Evolutionary conservation across 176 grass and related monocot genomes (phyloP).

Genomic region (Poa pratensis): DNA sequence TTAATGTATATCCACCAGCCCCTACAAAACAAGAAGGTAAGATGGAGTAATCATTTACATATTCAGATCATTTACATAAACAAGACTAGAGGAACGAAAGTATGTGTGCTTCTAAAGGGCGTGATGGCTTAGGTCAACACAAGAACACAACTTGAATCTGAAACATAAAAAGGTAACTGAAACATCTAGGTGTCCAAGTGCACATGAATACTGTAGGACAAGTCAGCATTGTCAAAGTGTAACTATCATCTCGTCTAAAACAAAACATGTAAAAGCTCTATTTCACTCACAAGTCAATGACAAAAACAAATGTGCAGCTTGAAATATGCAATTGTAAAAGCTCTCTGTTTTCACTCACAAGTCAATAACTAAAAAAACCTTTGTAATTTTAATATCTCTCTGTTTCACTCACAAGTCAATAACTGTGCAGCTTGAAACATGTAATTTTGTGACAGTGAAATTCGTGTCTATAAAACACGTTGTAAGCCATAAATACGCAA

Average conservation of each 20-base stretch:
- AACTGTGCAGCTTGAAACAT: no score
- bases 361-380: no score
- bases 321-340: background rate
- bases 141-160: background rate
- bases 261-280: background rate
- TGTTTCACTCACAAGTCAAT: no score
- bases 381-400: no score
- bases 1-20: conserved; percentile 32
- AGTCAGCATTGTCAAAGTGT: background rate
- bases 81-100: background rate
- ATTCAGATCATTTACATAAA: conserved; percentile 13
- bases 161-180: background rate
- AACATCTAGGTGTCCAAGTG: background rate
- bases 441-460: no score
- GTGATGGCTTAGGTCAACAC: background rate
- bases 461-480: no score
- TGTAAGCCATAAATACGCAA: background rate
- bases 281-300: background rate
- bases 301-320: background rate
- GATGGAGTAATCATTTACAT: background rate
- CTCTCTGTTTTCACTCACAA: background rate
- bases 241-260: background rate
- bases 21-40: conserved; percentile 39
- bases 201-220: background rate
- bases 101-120: background rate